Evolutionary conservation across 371 early-diverging fungal genomes (phyloP).

Genomic region (Mucor ambiguus): DNA sequence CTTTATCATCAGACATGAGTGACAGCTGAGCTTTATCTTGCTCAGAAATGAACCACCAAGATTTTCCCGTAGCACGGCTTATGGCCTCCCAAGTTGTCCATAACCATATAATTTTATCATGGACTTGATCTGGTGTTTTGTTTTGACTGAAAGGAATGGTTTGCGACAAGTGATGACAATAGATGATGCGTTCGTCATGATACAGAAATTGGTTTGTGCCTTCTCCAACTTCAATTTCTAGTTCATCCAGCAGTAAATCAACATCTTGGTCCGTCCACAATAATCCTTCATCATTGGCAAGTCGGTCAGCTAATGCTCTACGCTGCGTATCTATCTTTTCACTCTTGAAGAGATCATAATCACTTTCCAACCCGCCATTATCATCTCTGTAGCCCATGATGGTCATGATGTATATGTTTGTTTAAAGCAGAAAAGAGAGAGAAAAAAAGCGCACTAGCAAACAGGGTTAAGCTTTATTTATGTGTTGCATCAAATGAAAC

Average conservation of each 20-base stretch:
- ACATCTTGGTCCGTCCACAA: constrained; percentile 22
- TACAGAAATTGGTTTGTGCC: constrained; percentile 21
- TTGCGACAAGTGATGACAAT: constrained; percentile 10
- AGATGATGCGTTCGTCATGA: constrained; percentile 10
- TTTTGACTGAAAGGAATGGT: background rate
- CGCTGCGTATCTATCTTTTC: background rate
- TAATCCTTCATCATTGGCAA: background rate
- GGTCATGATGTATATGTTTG: background rate
- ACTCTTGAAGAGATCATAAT: background rate
- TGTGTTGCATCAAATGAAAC: background rate
- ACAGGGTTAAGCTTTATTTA: constrained; percentile 1
- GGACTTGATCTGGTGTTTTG: constrained; percentile 9
- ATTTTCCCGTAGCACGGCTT: constrained; percentile 22
- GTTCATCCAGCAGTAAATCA: constrained; percentile 1
- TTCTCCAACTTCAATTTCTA: constrained; percentile 27
- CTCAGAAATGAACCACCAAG: constrained; percentile 24
- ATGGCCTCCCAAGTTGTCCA: constrained; percentile 28
- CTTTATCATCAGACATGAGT: constrained; percentile 10
- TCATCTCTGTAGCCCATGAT: background rate
- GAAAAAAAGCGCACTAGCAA: background rate
- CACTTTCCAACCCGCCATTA: background rate
- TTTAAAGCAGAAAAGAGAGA: background rate
- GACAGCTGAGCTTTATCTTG: constrained; percentile 14
- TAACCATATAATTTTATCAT: constrained; percentile 23
- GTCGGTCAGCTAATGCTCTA: background rate